phyloP scores from a whole-genome alignment of 306 rosid species.

The Vicia faba region DNA sequence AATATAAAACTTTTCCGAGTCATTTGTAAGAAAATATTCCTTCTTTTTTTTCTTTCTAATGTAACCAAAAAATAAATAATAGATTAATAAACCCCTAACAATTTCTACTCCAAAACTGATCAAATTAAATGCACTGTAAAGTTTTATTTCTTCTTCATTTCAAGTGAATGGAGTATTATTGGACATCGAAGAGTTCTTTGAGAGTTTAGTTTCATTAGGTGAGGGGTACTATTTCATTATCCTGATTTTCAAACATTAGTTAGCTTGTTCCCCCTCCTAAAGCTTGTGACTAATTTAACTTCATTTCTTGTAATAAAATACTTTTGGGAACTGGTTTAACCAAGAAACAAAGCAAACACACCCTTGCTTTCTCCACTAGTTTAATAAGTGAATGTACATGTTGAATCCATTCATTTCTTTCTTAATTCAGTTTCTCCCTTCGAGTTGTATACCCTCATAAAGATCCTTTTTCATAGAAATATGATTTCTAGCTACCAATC shows the following conservation, averaged over 20 bases:
- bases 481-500: constrained; percentile 13
- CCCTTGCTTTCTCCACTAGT: constrained; percentile 29
- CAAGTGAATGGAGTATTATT: no score
- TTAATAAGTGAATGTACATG: not conserved
- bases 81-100: no score
- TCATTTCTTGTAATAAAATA: constrained; percentile 23
- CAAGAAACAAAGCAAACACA: constrained; percentile 28
- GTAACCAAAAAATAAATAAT: no score
- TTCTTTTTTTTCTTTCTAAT: no score
- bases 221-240: not conserved
- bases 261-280: constrained; percentile 28
- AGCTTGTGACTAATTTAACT: constrained; percentile 34
- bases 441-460: constrained; percentile 33
- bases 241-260: not conserved
- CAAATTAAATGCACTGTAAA: no score
- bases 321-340: not conserved
- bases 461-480: constrained; percentile 39
- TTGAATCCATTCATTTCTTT: constrained; percentile 11
- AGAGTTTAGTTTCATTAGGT: constrained; percentile 5
- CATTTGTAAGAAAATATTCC: no score
- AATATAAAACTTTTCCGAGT: no score
- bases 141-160: no score
- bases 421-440: not conserved
- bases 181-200: not conserved
- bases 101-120: no score